Conservation (phyloP, 2,329 filamentous ascomycete genomes). For the Penicillium digitatum region DNA sequence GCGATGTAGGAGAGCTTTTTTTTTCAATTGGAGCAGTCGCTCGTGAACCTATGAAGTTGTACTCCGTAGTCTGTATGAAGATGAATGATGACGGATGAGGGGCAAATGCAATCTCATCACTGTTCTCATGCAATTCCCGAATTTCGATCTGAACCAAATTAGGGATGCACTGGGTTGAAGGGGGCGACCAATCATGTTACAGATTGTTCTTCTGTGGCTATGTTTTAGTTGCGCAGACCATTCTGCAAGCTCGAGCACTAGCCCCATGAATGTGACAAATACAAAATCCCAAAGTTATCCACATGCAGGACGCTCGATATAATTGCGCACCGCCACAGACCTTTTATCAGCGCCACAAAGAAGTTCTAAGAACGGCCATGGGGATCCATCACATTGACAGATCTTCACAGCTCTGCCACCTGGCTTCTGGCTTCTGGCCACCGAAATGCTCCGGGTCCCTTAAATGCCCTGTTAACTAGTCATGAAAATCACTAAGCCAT, state of each 20-base stretch:
- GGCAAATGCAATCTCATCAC: constrained; percentile 19
- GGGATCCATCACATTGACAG: constrained; percentile 19
- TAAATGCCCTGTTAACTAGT: constrained; percentile 11
- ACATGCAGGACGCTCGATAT: constrained; percentile 1
- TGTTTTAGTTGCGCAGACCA: background rate
- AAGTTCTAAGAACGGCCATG: background rate
- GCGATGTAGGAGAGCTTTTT: background rate
- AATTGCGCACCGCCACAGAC: constrained; percentile 22
- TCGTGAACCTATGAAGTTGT: background rate
- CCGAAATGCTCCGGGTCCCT: constrained; percentile 18
- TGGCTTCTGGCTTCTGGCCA: background rate
- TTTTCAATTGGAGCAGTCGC: background rate
- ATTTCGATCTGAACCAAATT: constrained; percentile 23
- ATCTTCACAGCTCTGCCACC: constrained; percentile 11
- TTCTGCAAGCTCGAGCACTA: background rate
- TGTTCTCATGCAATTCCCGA: background rate
- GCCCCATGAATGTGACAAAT: constrained; percentile 4
- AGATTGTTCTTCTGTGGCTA: constrained; percentile 7
- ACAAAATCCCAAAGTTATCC: background rate
- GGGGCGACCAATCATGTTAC: constrained; percentile 7
- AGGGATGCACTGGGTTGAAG: constrained; percentile 10
- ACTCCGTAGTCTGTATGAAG: background rate
- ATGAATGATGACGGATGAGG: constrained; percentile 20
- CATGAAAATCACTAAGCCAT: background rate
- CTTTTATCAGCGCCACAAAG: constrained; percentile 16